A percentile compares a stretch with the other conserved stretches of the same genome.
Conservation (phyloP, 257 asterid species). For the Petunia axillaris region DNA sequence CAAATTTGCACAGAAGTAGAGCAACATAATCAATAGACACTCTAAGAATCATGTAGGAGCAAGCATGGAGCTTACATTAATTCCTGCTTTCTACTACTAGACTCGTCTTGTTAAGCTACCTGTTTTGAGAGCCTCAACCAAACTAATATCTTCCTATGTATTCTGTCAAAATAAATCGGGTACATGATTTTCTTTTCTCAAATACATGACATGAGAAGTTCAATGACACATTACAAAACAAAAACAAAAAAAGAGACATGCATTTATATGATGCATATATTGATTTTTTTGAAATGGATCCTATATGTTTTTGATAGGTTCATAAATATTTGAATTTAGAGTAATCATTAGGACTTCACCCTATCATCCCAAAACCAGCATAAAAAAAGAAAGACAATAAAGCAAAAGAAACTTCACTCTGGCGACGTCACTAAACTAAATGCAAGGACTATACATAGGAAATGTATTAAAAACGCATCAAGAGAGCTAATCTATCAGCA, state of each 20-base stretch:
- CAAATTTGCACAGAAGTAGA: conserved; percentile 25
- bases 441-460: neutral
- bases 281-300: conserved; percentile 1
- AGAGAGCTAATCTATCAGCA: neutral
- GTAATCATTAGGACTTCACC: neutral
- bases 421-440: neutral
- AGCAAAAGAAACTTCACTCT: neutral
- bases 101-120: neutral
- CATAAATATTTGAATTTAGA: neutral
- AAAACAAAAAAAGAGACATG: too few species aligned
- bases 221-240: too few species aligned
- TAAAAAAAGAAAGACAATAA: neutral
- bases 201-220: neutral
- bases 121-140: conserved; percentile 16
- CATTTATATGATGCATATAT: neutral
- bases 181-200: conserved; percentile 12
- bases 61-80: neutral
- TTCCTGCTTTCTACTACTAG: conserved; percentile 6
- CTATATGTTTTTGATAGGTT: too few species aligned
- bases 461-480: neutral
- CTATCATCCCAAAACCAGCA: conserved; percentile 16
- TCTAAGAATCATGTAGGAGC: conserved; percentile 10
- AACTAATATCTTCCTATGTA: conserved; percentile 4
- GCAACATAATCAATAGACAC: conserved; percentile 19
- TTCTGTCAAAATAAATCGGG: neutral